phyloP scores from a whole-genome alignment of 2,329 filamentous ascomycete genomes.

The Aureobasidium pullulans region DNA sequence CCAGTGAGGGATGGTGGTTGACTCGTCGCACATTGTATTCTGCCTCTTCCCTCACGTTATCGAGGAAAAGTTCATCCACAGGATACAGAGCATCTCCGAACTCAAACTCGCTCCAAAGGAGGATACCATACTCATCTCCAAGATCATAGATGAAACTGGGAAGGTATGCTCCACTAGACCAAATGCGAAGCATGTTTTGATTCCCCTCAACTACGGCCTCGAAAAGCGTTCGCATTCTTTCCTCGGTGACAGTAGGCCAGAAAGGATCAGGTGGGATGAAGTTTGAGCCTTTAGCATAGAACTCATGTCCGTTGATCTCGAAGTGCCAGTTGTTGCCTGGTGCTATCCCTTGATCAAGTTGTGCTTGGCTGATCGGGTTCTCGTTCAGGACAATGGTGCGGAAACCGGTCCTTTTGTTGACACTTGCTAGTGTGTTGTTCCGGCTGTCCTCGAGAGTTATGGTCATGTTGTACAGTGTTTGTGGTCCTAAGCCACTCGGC shows the following conservation, averaged over 20 bases:
- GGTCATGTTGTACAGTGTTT: slow-evolving; percentile 51
- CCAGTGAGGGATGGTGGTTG: slow-evolving; percentile 47
- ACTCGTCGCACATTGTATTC: slow-evolving; percentile 54
- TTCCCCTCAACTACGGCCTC: slow-evolving; percentile 50
- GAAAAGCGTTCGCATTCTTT: slow-evolving; percentile 47
- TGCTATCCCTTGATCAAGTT: slow-evolving; percentile 48
- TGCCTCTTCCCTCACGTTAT: slow-evolving; percentile 50
- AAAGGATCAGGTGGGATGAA: slow-evolving; percentile 57
- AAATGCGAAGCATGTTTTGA: slow-evolving; percentile 58
- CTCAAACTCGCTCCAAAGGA: slow-evolving; percentile 58
- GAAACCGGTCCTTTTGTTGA: slow-evolving; percentile 52
- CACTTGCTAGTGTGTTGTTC: slow-evolving; percentile 33
- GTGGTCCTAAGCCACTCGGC: slow-evolving; percentile 50
- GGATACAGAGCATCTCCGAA: slow-evolving; percentile 57
- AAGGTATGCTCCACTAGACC: slow-evolving; percentile 53
- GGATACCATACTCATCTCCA: slow-evolving; percentile 53
- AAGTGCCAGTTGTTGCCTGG: slow-evolving; percentile 57
- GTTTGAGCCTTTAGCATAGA: slow-evolving; percentile 59
- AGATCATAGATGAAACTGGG: slow-evolving; percentile 58
- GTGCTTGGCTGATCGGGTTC: slow-evolving; percentile 45
- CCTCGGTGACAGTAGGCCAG: slow-evolving; percentile 52
- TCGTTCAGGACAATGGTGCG: slow-evolving; percentile 55
- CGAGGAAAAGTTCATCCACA: slow-evolving; percentile 45
- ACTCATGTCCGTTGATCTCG: slow-evolving; percentile 56
- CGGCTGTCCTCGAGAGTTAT: slow-evolving; percentile 37